A percentile compares a stretch with the other conserved stretches of the same genome.
Conservation (phyloP, 2,329 filamentous ascomycete genomes). For the Pseudocercospora cruenta region DNA sequence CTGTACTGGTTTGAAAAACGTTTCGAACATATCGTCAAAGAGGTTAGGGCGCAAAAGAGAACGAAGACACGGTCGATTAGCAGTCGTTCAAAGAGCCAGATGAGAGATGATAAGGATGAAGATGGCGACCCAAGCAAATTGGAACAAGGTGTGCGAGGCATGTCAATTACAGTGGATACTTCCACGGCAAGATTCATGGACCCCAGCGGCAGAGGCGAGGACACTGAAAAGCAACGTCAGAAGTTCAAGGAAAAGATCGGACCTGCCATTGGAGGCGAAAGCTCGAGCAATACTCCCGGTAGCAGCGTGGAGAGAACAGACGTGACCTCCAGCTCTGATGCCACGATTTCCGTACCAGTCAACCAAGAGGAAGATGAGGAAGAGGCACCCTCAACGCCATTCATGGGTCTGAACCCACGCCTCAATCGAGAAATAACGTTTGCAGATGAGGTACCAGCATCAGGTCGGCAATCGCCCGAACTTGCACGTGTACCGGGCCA, state of each 20-base stretch:
- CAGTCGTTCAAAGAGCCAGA: constrained; percentile 38
- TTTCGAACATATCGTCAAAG: constrained; percentile 80
- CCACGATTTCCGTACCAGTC: constrained; percentile 13
- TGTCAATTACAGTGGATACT: constrained; percentile 61
- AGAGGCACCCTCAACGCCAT: constrained; percentile 15
- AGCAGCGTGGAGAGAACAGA: constrained; percentile 5
- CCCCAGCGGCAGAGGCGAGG: constrained; percentile 51
- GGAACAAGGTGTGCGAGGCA: constrained; percentile 66
- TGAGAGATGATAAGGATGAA: constrained; percentile 21
- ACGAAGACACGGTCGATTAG: constrained; percentile 63
- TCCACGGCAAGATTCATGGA: constrained; percentile 49
- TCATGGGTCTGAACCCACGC: constrained; percentile 34
- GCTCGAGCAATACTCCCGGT: constrained; percentile 7
- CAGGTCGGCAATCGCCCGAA: constrained; percentile 42
- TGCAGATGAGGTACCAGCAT: constrained; percentile 61
- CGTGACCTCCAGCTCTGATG: constrained; percentile 23
- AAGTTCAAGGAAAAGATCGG: constrained; percentile 47
- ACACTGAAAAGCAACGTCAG: constrained; percentile 51
- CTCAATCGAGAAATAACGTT: constrained; percentile 64
- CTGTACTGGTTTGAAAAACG: constrained; percentile 98
- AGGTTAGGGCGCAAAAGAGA: constrained; percentile 68
- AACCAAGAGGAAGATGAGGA: constrained; percentile 18
- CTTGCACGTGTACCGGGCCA: constrained; percentile 54
- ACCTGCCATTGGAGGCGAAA: constrained; percentile 36
- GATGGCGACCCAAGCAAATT: constrained; percentile 53